Evolutionary conservation across 352 stramenopile species (phyloP), one percentile per base, ranked within the genome.

Genomic region (Globisporangium canariense): DNA sequence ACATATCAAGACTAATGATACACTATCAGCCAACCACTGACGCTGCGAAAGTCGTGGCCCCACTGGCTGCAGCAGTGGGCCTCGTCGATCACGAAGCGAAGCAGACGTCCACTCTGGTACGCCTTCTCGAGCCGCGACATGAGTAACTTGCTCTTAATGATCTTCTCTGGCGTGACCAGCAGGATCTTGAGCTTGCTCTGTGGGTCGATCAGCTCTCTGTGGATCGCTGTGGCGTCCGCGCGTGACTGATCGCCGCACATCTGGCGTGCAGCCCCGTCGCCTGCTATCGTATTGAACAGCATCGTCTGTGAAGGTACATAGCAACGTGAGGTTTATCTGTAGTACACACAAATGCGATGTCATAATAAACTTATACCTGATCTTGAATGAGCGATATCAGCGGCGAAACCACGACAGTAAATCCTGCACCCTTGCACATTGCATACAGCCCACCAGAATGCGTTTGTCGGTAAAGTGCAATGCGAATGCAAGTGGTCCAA

Each of bases 71-170:
- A 89, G 56, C 88, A 96, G 52, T 96, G 88, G 3, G 84, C 86
- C 75, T 97, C 86, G 70, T 98, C 96, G 70, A 98, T 94, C 7
- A 98, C 94, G 73, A 98, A 97, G 8, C 92, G 81, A 54, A 90
- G 82, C 13, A 98, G 73, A 13, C 91, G 73, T 58, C 69, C 84
- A 58, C 38, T 79, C 65, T 88, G 76, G 60, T 95, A 81, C 8
- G 96, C 74, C 63, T 95, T 97, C 66, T 98, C 88, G n/a, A 98
- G 73, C 69, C 96, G 87, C 11, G 79, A 90, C 75, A 94, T 91
- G 20, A 98, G 79, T 32, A 90, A 75, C 34, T 93, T 90, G 57
- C 81, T 97, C 45, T 96, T 94, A 47, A 81, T 82, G 16, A 98
- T 81, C 62, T 97, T 97, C 70, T 98, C 94, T 8, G 93, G 93